These are phyloP conservation scores for Cylindrotheca closterium DNA, from an alignment of 108 stramenopile species.

Conservation along the genomic window DNA sequence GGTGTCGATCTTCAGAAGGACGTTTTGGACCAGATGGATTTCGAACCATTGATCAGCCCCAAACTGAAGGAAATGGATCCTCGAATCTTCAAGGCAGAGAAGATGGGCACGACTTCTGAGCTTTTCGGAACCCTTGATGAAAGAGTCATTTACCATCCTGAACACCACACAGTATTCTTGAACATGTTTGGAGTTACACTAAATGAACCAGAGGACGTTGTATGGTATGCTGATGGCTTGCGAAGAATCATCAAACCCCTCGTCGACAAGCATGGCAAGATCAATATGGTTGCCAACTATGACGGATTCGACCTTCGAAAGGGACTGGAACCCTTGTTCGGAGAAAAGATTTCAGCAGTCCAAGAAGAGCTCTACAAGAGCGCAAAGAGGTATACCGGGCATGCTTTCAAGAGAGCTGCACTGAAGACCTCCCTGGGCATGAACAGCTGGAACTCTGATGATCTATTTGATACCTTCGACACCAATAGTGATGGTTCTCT, in stretches of 20 bases:
- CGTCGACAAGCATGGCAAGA: conserved; percentile 34
- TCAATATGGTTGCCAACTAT: conserved; percentile 60
- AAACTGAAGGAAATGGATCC: conserved; percentile 63
- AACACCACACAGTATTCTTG: conserved; percentile 57
- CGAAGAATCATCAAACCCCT: conserved; percentile 35
- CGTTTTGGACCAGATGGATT: conserved; percentile 78
- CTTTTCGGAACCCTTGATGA: conserved; percentile 57
- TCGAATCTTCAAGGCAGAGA: conserved; percentile 49
- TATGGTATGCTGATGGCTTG: conserved; percentile 44
- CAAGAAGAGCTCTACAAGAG: conserved; percentile 43
- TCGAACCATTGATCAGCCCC: conserved; percentile 54
- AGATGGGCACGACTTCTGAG: conserved; percentile 47
- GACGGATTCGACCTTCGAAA: conserved; percentile 52
- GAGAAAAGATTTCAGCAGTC: conserved; percentile 14
- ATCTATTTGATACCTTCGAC: conserved; percentile 46
- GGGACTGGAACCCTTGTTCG: conserved; percentile 48
- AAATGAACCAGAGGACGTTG: conserved; percentile 46
- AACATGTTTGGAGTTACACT: conserved; percentile 63
- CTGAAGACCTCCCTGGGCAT: conserved; percentile 38
- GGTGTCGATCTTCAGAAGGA: conserved; percentile 80
- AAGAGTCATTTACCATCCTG: conserved; percentile 44
- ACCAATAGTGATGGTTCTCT: conserved; percentile 32
- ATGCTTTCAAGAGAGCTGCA: conserved; percentile 54
- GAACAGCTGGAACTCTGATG: conserved; percentile 41
- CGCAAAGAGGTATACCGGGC: conserved; percentile 54